Base-by-base conservation (phyloP, 805 yeast genomes). In the Zygoascus ofunaensis region DNA sequence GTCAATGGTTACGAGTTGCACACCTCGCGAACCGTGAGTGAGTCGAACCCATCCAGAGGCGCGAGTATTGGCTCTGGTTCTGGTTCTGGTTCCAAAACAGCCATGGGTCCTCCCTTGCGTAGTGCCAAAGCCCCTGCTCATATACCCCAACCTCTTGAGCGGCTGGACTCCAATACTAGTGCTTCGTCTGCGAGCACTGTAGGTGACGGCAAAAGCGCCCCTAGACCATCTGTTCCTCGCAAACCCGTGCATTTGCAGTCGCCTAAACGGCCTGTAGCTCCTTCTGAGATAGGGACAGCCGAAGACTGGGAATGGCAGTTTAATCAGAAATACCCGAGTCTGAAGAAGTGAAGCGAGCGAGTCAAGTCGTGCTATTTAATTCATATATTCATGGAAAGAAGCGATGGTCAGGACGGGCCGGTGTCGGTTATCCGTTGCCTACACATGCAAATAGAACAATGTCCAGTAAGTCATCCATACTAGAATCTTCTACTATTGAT, bases 281-380 rank as follows among this genome's bases (percentile, higher is more conserved):
- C 36, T 15, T 41, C 28, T n/a, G 34, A 37, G 28, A 7, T 8
- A 26, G 36, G 42, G 19, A 20, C 39, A 15, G 51, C 48, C 34
- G 56, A 55, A 19, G 59, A 55, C 45, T 55, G 57, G 59, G 55
- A 55, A 39, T 35, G 37, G 34, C 44, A 45, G 32, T 55, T 55
- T 44, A 55, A 55, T 41, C 45, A 51, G 38, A 55, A 53, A 44
- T 55, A 55, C 37, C 59, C 59, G 5, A 51, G 57, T 35, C 44
- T 55, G 33, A 44, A 48, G 18, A 51, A 44, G 23, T 15, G 12
- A 12, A n/a, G n/a, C n/a, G n/a, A n/a, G n/a, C n/a, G n/a, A n/a
- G n/a, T n/a, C n/a, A n/a, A n/a, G n/a, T n/a, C n/a, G n/a, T n/a
- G n/a, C n/a, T n/a, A n/a, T n/a, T n/a, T n/a, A n/a, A n/a, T n/a